Conservation (phyloP, 441 rosid genomes). For the Kokia cookei region DNA sequence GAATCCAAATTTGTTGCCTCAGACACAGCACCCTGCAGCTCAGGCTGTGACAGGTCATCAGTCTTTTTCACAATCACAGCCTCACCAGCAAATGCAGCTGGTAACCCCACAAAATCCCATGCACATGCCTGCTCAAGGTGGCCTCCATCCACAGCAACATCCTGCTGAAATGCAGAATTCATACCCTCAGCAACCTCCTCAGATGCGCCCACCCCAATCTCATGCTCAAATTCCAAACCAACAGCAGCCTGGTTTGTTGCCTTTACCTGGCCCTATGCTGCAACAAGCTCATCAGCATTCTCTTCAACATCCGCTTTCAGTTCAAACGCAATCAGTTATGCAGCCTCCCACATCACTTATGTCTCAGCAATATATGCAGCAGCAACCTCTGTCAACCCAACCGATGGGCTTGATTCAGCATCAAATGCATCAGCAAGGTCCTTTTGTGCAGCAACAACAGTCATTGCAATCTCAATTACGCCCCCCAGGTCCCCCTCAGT, state of each 20-base stretch:
- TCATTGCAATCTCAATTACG: constrained; percentile 38
- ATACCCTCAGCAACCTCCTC: constrained; percentile 41
- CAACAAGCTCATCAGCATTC: constrained; percentile 29
- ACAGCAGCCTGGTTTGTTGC: constrained; percentile 32
- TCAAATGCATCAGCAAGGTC: constrained; percentile 37
- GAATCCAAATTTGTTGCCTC: constrained; percentile 30
- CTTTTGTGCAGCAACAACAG: constrained; percentile 35
- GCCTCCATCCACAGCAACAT: constrained; percentile 36
- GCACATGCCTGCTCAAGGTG: constrained; percentile 31
- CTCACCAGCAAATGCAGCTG: constrained; percentile 33
- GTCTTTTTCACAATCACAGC: constrained; percentile 48
- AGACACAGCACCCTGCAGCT: constrained; percentile 31
- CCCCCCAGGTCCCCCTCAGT: constrained; percentile 36
- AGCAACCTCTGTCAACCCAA: constrained; percentile 46
- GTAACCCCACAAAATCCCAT: constrained; percentile 36
- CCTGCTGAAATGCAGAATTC: constrained; percentile 39
- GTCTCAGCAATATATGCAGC: constrained; percentile 41
- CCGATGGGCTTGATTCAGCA: constrained; percentile 29
- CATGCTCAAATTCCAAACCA: constrained; percentile 30
- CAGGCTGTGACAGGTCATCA: constrained; percentile 53
- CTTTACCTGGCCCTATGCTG: constrained; percentile 29
- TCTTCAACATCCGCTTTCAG: constrained; percentile 38
- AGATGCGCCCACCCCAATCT: constrained; percentile 35
- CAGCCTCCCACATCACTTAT: constrained; percentile 34
- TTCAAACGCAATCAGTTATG: constrained; percentile 29